A percentile compares a stretch with the other conserved stretches of the same genome.
phyloP scores from a whole-genome alignment of 2,329 filamentous ascomycete species.

The Nothophaeocryptopus gaeumannii region DNA sequence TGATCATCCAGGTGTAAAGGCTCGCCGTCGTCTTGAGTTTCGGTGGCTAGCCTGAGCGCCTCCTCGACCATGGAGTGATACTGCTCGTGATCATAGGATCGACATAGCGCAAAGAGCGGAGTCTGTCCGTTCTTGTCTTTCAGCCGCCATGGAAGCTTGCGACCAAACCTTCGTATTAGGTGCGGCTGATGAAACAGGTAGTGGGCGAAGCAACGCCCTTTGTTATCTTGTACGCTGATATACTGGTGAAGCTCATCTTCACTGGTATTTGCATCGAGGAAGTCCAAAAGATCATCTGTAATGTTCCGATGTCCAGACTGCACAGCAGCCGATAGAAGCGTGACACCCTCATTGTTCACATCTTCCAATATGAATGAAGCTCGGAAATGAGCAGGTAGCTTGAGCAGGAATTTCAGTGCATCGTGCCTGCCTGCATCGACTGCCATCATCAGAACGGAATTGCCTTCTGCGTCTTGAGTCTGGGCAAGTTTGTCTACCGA shows the following conservation, averaged over 20 bases:
- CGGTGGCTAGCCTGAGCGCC: constrained; percentile 70
- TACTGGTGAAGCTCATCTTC: constrained; percentile 63
- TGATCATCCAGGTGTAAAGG: constrained; percentile 91
- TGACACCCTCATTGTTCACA: constrained; percentile 84
- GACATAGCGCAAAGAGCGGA: constrained; percentile 90
- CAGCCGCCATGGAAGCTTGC: constrained; percentile 79
- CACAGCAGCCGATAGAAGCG: constrained; percentile 82
- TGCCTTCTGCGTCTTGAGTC: constrained; percentile 66
- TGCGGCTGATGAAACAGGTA: constrained; percentile 90
- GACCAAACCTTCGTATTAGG: constrained; percentile 73
- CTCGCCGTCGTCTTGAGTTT: constrained; percentile 71
- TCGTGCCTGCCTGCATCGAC: constrained; percentile 62
- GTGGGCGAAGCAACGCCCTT: constrained; percentile 88
- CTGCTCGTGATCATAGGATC: constrained; percentile 88
- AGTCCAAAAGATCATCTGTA: constrained; percentile 71
- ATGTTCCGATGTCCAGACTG: constrained; percentile 75
- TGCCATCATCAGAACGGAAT: constrained; percentile 69
- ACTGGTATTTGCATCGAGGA: constrained; percentile 57
- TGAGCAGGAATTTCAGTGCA: constrained; percentile 75
- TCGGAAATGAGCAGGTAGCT: constrained; percentile 72
- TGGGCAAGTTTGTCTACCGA: constrained; percentile 76
- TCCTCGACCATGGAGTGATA: constrained; percentile 85
- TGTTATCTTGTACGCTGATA: constrained; percentile 71
- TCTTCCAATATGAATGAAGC: constrained; percentile 71
- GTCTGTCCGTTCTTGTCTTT: constrained; percentile 97